Base-by-base conservation (phyloP, 495 filamentous ascomycete genomes). In the Penicillium psychrofluorescens region DNA sequence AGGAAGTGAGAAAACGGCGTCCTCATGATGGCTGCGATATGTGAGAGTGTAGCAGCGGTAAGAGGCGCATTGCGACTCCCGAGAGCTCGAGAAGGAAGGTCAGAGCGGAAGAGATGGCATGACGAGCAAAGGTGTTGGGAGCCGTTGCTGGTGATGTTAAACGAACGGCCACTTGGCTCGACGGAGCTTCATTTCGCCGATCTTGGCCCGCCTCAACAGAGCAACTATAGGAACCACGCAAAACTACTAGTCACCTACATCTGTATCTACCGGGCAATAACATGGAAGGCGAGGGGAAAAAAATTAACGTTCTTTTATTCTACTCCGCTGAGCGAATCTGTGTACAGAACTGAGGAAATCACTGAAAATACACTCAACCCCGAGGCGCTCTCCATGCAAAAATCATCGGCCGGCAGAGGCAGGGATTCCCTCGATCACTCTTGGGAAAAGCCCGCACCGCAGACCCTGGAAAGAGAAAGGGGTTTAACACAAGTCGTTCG, bases 181-280 rank as follows among this genome's bases (percentile, higher is more conserved):
- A 63, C 67, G 63, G 64, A 64, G 61, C 48, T 66, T 67, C 55
- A 60, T 70, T 70, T 59, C 54, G 48, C 64, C 64, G 61, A 63
- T 22, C 22, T 22, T 22, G 22, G 22, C 22, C 22, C 22, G 22
- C 22, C 22, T 22, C 22, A 6, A 22, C 22, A 22, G 22, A 4
- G 4, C 22, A 22, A 22, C 22, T 22, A 22, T 6, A 22, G 4
- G 22, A 4, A 22, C 22, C 22, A 22, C 22, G 6, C 22, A 22
- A 22, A 0, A 16, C 22, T 22, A 22, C 22, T 22, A 3, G 2
- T 22, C 6, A 0, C 22, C 3, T 3, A 22, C 22, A 22, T 2
- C 22, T 3, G 6, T 22, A 22, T 22, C 22, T 22, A 22, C 22
- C 22, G 22, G 22, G 22, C 22, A 22, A 22, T 22, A 22, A 22